These are phyloP conservation scores for Cordyceps militaris DNA, from an alignment of 2,329 filamentous ascomycete genomes.

Conservation along the genomic window DNA sequence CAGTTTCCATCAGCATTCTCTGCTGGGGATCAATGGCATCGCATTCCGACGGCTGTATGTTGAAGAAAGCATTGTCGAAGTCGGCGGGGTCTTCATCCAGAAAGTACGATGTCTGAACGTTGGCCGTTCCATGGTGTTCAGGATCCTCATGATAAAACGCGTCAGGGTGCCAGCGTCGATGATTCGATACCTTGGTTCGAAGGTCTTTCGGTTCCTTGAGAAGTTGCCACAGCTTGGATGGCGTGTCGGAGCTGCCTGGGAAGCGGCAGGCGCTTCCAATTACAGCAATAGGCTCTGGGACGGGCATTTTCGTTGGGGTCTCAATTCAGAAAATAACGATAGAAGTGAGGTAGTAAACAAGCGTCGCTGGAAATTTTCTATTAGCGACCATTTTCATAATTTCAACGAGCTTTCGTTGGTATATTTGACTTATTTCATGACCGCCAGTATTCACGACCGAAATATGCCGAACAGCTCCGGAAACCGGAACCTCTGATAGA, in stretches of 20 bases:
- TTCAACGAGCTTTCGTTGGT: too few species aligned
- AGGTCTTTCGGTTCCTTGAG: constrained; percentile 22
- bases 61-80: constrained; percentile 20
- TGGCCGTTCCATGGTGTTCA: constrained; percentile 8
- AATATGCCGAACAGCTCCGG: too few species aligned
- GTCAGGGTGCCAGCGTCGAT: background rate
- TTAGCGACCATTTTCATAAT: too few species aligned
- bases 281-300: constrained; percentile 35
- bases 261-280: constrained; percentile 35
- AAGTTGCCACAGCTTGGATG: constrained; percentile 31
- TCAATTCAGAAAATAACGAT: too few species aligned
- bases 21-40: constrained; percentile 24
- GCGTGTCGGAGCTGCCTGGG: constrained; percentile 27
- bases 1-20: constrained; percentile 24
- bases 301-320: too few species aligned
- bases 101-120: constrained; percentile 22
- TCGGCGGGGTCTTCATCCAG: constrained; percentile 20
- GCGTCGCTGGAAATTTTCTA: too few species aligned
- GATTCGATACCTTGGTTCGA: background rate
- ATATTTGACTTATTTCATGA: too few species aligned
- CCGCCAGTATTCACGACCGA: too few species aligned
- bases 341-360: too few species aligned
- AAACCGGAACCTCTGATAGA: too few species aligned
- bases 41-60: constrained; percentile 17
- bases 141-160: constrained; percentile 23